Evolutionary conservation across 2,329 filamentous ascomycete genomes (phyloP).

Genomic region (Aspergillus hiratsukae): DNA sequence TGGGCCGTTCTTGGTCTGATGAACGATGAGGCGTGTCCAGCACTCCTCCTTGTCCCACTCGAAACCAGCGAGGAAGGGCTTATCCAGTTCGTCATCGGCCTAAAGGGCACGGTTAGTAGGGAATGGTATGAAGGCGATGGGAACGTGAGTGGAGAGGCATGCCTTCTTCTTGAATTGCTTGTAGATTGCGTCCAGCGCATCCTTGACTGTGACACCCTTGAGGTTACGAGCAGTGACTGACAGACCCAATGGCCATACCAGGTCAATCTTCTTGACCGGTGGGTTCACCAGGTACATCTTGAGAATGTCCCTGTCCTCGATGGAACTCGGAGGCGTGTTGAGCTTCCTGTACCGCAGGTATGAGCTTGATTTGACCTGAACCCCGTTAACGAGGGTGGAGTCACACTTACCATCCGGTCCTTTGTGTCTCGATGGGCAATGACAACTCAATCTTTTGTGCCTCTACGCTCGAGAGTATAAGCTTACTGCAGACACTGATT

Average conservation of each 20-base stretch:
- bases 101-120: slow-evolving; percentile 33
- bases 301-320: slow-evolving; percentile 81
- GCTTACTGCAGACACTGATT: not conserved
- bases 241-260: slow-evolving; percentile 83
- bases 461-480: slow-evolving; percentile 16
- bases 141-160: slow-evolving; percentile 27
- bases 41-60: slow-evolving; percentile 94
- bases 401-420: slow-evolving; percentile 29
- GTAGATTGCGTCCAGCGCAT: slow-evolving; percentile 90
- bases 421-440: slow-evolving; percentile 34
- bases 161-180: slow-evolving; percentile 97
- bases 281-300: slow-evolving; percentile 77
- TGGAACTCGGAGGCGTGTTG: slow-evolving; percentile 71
- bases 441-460: slow-evolving; percentile 28
- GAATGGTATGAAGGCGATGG: not conserved
- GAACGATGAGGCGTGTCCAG: slow-evolving; percentile 82
- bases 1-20: slow-evolving; percentile 69
- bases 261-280: slow-evolving; percentile 87
- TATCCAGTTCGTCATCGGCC: slow-evolving; percentile 87
- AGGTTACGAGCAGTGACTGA: slow-evolving; percentile 86
- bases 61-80: slow-evolving; percentile 85
- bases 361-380: not conserved
- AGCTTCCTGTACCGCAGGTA: slow-evolving; percentile 65
- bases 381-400: not conserved
- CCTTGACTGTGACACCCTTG: slow-evolving; percentile 95